These are phyloP conservation scores for Inga laurina DNA, from an alignment of 306 rosid genomes.

Conservation along the genomic window DNA sequence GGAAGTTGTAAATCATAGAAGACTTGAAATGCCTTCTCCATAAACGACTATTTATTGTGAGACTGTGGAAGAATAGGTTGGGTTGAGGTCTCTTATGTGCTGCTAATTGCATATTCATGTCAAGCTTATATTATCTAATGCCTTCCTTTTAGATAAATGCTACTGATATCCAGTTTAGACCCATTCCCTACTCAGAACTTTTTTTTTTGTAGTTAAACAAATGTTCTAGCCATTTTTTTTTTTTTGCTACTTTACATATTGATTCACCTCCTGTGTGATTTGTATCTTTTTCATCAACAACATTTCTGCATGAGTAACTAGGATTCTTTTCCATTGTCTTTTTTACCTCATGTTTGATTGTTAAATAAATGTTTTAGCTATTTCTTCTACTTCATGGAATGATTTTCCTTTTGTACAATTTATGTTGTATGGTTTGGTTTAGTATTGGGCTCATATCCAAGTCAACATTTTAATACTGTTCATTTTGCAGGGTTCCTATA, in stretches of 20 bases:
- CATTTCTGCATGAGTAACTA: not conserved
- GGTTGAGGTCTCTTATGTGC: not conserved
- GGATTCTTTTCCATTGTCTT: not conserved
- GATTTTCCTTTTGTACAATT: not conserved
- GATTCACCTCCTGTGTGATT: not conserved
- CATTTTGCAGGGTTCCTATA: constrained; percentile 61
- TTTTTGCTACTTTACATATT: not conserved
- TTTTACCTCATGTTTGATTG: not conserved
- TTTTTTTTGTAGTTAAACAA: not conserved
- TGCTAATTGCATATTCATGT: not conserved
- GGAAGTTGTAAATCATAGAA: not conserved
- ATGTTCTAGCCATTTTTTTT: constrained; percentile 31
- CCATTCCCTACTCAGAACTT: not conserved
- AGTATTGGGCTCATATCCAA: constrained; percentile 8
- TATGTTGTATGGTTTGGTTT: not conserved
- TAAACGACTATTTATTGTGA: not conserved
- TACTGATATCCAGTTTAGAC: not conserved
- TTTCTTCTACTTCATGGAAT: not conserved
- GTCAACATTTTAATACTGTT: constrained; percentile 1
- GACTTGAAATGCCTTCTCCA: not conserved
- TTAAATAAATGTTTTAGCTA: not conserved
- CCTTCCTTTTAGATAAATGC: not conserved
- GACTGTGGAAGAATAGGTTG: not conserved
- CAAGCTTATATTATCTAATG: not conserved
- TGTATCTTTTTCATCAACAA: not conserved